These are phyloP conservation scores for Aspergillus sparsus DNA, from an alignment of 495 filamentous ascomycete genomes.

Conservation along the genomic window DNA sequence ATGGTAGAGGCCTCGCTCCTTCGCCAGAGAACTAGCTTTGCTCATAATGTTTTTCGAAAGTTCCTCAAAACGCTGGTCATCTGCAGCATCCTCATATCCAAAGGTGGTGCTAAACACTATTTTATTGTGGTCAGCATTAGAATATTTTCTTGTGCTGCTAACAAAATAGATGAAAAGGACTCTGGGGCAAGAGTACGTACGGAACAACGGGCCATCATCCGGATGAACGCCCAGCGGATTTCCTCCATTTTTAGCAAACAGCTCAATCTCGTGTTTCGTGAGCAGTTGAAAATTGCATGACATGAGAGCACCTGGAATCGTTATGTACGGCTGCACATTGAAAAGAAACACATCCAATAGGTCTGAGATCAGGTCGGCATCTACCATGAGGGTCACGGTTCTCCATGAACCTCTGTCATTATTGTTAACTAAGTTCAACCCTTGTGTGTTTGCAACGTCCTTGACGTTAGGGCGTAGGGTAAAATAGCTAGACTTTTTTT, in stretches of 20 bases:
- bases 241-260: not conserved
- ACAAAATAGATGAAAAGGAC: not conserved
- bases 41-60: not conserved
- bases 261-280: not conserved
- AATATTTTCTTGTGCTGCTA: not conserved
- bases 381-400: constrained; percentile 1
- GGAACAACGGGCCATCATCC: not conserved
- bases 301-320: not conserved
- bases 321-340: not conserved
- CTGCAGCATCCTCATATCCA: not conserved
- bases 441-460: not conserved
- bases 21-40: not conserved
- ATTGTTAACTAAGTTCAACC: not conserved
- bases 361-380: constrained; percentile 2
- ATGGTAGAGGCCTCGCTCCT: constrained; percentile 1
- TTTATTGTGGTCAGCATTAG: not conserved
- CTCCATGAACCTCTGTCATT: not conserved
- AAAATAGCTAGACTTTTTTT: not conserved
- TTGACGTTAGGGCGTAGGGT: not conserved
- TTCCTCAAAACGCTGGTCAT: not conserved
- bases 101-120: constrained; percentile 3
- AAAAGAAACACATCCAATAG: not conserved
- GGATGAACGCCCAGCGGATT: not conserved
- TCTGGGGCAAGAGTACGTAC: not conserved
- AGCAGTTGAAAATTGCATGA: not conserved